Evolutionary conservation across 2,329 filamentous ascomycete species (phyloP).

Genomic region (Daldinia sp.): DNA sequence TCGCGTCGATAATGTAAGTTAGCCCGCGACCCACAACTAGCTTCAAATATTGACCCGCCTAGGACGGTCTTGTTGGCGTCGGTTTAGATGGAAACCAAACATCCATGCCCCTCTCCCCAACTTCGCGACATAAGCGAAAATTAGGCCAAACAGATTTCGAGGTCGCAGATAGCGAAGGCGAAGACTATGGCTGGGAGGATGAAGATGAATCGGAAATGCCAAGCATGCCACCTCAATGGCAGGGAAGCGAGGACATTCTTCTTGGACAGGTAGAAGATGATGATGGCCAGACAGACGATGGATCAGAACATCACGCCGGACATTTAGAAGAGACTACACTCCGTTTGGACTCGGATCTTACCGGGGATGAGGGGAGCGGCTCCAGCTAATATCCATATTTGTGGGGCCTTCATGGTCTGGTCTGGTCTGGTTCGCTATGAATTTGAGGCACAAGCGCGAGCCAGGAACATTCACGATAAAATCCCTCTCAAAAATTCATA

Average conservation of each 20-base stretch:
- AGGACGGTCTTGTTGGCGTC: conserved; percentile 56
- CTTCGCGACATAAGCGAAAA: conserved; percentile 67
- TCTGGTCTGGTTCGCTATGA: conserved; percentile 16
- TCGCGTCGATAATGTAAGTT: conserved; percentile 55
- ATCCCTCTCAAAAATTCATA: conserved; percentile 18
- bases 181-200: conserved; percentile 77
- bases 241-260: conserved; percentile 71
- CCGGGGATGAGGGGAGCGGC: conserved; percentile 18
- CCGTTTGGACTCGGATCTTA: conserved; percentile 26
- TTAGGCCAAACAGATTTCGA: conserved; percentile 67
- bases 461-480: conserved; percentile 16
- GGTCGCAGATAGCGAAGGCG: conserved; percentile 69
- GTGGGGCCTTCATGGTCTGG: conserved; percentile 18
- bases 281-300: conserved; percentile 50
- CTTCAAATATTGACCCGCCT: conserved; percentile 25
- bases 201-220: conserved; percentile 70
- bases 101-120: conserved; percentile 46
- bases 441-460: conserved; percentile 11
- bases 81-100: conserved; percentile 52
- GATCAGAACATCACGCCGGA: conserved; percentile 29
- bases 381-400: conserved; percentile 25
- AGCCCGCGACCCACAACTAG: conserved; percentile 18
- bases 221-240: conserved; percentile 70
- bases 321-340: conserved; percentile 17
- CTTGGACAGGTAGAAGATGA: conserved; percentile 56